Conservation (phyloP, 352 stramenopile genomes). For the Ophiocytium majus region DNA sequence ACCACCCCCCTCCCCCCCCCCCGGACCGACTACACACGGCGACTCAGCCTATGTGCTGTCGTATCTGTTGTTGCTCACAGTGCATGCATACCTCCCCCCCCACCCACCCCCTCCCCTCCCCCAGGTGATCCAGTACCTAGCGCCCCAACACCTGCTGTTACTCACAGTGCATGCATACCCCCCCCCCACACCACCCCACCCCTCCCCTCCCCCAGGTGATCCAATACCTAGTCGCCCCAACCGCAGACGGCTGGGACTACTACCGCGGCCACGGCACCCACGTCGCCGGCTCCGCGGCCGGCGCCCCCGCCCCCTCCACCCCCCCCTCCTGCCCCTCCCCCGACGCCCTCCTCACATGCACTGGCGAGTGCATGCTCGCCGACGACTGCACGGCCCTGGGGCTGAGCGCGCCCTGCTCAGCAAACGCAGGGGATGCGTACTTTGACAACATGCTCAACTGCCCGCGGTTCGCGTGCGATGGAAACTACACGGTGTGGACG, state of each 20-base stretch:
- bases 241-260: conserved; percentile 58
- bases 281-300: conserved; percentile 72
- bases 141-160: background rate
- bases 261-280: conserved; percentile 74
- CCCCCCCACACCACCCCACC: background rate
- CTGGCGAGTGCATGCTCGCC: conserved; percentile 24
- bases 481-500: background rate
- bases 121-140: background rate
- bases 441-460: conserved; percentile 23
- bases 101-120: background rate
- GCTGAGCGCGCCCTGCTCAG: background rate
- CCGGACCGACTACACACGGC: too few species aligned
- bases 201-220: background rate
- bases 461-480: conserved; percentile 2
- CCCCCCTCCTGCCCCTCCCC: conserved; percentile 11
- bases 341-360: conserved; percentile 24
- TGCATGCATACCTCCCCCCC: background rate
- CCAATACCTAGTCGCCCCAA: conserved; percentile 65
- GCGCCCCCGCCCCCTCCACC: conserved; percentile 52
- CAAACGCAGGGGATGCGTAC: background rate
- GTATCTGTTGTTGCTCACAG: background rate
- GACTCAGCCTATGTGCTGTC: too few species aligned
- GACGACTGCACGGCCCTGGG: background rate
- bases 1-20: too few species aligned
- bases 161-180: background rate